Evolutionary conservation across 2,329 filamentous ascomycete species (phyloP).

Genomic region (Polychaeton citri): DNA sequence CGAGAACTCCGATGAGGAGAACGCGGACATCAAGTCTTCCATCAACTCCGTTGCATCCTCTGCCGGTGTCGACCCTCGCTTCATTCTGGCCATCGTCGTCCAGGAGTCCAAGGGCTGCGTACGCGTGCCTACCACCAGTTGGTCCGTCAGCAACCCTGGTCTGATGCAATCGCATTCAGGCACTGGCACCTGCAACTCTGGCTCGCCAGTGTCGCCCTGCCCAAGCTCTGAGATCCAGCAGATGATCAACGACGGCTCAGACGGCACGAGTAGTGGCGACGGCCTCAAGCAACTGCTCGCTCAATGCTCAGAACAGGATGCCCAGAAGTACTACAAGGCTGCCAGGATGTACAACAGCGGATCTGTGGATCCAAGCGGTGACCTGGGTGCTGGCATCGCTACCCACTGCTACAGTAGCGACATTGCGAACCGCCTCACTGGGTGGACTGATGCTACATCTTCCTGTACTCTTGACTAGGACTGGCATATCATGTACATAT

Average conservation of each 20-base stretch:
- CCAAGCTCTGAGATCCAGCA: conserved; percentile 23
- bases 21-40: conserved; percentile 23
- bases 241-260: conserved; percentile 32
- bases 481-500: background rate
- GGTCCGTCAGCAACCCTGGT: conserved; percentile 31
- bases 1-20: conserved; percentile 28
- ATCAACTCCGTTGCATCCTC: conserved; percentile 21
- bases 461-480: conserved; percentile 3
- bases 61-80: conserved; percentile 25
- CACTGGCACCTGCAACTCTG: conserved; percentile 23
- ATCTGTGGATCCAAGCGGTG: conserved; percentile 14
- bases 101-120: conserved; percentile 37
- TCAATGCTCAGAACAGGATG: conserved; percentile 18
- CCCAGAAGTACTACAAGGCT: conserved; percentile 32
- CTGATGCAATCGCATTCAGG: conserved; percentile 34
- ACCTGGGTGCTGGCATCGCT: conserved; percentile 31
- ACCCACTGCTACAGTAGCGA: conserved; percentile 43
- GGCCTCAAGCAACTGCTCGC: conserved; percentile 29
- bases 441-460: conserved; percentile 22
- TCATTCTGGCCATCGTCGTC: conserved; percentile 33
- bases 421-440: conserved; percentile 36
- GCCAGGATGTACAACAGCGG: conserved; percentile 41
- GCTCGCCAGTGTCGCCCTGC: conserved; percentile 24
- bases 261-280: conserved; percentile 28
- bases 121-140: conserved; percentile 29